A percentile compares a stretch with the other conserved stretches of the same genome.
Evolutionary conservation across 2,329 filamentous ascomycete species (phyloP).

Genomic region (Xylaria sp.): DNA sequence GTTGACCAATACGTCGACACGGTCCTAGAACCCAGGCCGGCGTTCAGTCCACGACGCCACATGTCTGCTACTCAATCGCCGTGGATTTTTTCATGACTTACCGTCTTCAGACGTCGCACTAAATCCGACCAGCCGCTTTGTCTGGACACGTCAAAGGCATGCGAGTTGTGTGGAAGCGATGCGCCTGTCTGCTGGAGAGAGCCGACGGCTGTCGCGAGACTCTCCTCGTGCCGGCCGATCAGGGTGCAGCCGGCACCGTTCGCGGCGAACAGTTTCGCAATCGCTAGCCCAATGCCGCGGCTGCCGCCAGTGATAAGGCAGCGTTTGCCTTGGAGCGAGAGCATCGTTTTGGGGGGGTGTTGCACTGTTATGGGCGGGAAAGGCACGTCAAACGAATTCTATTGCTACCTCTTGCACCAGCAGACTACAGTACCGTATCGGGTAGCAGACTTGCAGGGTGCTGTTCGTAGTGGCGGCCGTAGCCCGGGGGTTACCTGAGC

Average conservation of each 20-base stretch:
- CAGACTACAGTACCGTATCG: too few species aligned
- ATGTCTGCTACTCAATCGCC: neutral
- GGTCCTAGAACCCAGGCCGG: conserved; percentile 22
- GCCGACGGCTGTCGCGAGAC: conserved; percentile 49
- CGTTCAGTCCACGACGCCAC: neutral
- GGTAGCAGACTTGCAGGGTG: too few species aligned
- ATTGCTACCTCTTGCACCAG: too few species aligned
- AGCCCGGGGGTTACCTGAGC: too few species aligned
- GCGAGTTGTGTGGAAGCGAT: conserved; percentile 15
- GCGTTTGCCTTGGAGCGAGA: conserved; percentile 52
- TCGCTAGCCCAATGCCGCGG: conserved; percentile 71
- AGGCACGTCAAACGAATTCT: too few species aligned
- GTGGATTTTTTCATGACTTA: neutral
- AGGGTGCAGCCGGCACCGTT: conserved; percentile 66
- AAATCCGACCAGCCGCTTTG: conserved; percentile 25
- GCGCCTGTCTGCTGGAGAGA: conserved; percentile 32
- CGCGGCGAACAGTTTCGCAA: conserved; percentile 68
- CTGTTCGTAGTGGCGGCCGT: too few species aligned
- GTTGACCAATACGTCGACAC: conserved; percentile 72
- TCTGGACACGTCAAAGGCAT: conserved; percentile 33
- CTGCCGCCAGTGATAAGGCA: conserved; percentile 73
- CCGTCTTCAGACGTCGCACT: neutral
- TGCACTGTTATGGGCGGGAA: too few species aligned
- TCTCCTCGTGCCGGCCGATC: conserved; percentile 60
- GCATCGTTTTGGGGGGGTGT: conserved; percentile 14